Evolutionary conservation across 2,329 filamentous ascomycete genomes (phyloP).

Genomic region (Calonectria honghensis): DNA sequence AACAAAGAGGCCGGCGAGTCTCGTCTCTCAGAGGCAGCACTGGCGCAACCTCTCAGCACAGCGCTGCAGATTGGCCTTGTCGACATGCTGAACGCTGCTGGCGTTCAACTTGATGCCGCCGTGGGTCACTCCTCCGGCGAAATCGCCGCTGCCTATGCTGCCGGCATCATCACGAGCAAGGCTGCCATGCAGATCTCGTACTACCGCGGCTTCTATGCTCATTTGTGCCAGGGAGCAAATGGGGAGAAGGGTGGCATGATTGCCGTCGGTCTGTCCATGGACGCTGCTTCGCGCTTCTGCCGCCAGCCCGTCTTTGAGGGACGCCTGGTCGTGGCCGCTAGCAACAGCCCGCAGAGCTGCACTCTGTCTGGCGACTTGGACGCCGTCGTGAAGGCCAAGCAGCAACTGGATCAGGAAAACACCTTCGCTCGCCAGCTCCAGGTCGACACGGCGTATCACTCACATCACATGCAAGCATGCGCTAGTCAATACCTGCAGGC

Average conservation of each 20-base stretch:
- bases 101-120: constrained; percentile 59
- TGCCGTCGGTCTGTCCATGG: constrained; percentile 47
- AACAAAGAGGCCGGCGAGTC: constrained; percentile 38
- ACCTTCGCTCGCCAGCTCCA: constrained; percentile 45
- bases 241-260: constrained; percentile 47
- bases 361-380: constrained; percentile 49
- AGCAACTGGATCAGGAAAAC: constrained; percentile 42
- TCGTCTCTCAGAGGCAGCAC: constrained; percentile 49
- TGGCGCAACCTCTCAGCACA: constrained; percentile 57
- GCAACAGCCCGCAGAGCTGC: constrained; percentile 50
- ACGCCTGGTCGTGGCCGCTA: constrained; percentile 51
- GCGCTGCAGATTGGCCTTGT: constrained; percentile 55
- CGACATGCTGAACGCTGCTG: constrained; percentile 54
- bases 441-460: constrained; percentile 50
- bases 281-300: constrained; percentile 44
- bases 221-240: constrained; percentile 29
- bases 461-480: constrained; percentile 43
- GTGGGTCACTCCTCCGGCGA: constrained; percentile 71
- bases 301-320: constrained; percentile 46
- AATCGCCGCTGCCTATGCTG: constrained; percentile 69
- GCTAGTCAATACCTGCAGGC: constrained; percentile 24
- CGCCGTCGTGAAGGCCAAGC: constrained; percentile 42
- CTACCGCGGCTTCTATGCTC: constrained; percentile 40
- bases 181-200: constrained; percentile 54
- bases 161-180: constrained; percentile 61